Evolutionary conservation across 164 flowering plant genomes (phyloP).

Genomic region (Sextonia rubra): DNA sequence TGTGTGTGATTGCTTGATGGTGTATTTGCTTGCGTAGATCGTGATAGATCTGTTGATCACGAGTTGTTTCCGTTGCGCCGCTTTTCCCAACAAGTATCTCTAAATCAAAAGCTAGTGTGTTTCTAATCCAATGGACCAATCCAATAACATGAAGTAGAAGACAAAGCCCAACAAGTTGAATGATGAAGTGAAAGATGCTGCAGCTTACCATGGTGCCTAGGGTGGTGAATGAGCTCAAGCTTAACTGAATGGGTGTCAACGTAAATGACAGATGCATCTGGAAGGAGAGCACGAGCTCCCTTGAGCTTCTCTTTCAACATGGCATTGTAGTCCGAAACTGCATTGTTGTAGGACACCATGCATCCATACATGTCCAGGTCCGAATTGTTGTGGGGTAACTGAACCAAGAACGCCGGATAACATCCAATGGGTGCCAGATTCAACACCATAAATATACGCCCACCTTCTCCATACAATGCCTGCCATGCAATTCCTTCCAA

Average conservation of each 20-base stretch:
- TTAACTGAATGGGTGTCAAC: slow-evolving; percentile 56
- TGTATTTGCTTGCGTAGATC: no score
- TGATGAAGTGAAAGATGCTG: background rate
- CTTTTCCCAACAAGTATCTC: no score
- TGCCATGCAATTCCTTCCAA: slow-evolving; percentile 4
- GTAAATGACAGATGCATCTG: slow-evolving; percentile 50
- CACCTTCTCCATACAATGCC: slow-evolving; percentile 52
- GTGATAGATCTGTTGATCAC: no score
- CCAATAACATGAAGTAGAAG: no score
- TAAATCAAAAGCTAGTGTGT: no score
- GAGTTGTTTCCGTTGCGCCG: no score
- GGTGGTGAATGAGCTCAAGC: slow-evolving; percentile 69
- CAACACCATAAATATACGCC: slow-evolving; percentile 61
- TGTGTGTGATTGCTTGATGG: no score
- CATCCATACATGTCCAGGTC: slow-evolving; percentile 75
- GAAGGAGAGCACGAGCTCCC: slow-evolving; percentile 37
- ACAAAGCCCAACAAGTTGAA: no score
- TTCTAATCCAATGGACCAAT: no score
- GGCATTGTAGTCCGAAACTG: slow-evolving; percentile 65
- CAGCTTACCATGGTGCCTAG: slow-evolving; percentile 51
- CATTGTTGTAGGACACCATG: slow-evolving; percentile 66
- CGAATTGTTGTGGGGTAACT: slow-evolving; percentile 43
- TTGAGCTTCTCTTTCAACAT: slow-evolving; percentile 48
- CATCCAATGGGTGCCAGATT: slow-evolving; percentile 87
- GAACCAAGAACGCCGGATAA: slow-evolving; percentile 59